Conservation (phyloP, 106 monocot species). For the Dioscorea zingiberensis region DNA sequence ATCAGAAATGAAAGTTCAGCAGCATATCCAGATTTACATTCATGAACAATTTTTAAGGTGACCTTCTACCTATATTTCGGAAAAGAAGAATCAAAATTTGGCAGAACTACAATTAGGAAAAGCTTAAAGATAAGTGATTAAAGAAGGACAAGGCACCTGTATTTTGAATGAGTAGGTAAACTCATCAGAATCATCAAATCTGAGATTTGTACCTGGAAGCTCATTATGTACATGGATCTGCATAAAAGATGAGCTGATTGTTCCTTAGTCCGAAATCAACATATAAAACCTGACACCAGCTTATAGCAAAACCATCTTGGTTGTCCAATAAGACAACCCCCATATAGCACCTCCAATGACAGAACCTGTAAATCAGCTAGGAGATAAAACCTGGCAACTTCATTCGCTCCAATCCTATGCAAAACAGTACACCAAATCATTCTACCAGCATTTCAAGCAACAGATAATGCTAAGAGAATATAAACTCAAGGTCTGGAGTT, state of each 20-base stretch:
- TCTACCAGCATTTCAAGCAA: too few relatives aligned
- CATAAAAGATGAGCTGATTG: not conserved
- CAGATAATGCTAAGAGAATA: too few relatives aligned
- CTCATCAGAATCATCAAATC: slow-evolving; percentile 23
- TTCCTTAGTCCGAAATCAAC: not conserved
- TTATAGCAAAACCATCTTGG: slow-evolving; percentile 20
- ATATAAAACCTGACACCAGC: not conserved
- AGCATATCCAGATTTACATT: too few relatives aligned
- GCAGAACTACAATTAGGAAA: too few relatives aligned
- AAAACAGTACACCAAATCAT: too few relatives aligned
- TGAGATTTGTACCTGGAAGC: slow-evolving; percentile 14
- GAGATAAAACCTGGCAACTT: not conserved
- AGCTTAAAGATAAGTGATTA: too few relatives aligned
- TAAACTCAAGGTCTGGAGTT: too few relatives aligned
- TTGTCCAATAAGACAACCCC: slow-evolving; percentile 23
- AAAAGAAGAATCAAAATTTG: too few relatives aligned
- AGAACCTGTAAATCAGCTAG: slow-evolving; percentile 33
- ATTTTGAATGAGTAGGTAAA: slow-evolving; percentile 55
- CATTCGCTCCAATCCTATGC: not conserved
- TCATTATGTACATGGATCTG: slow-evolving; percentile 52
- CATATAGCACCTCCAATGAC: slow-evolving; percentile 70
- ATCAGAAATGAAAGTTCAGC: too few relatives aligned
- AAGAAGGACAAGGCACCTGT: too few relatives aligned
- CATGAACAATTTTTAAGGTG: too few relatives aligned
- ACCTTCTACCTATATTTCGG: too few relatives aligned